Conservation (phyloP, 192 early-diverging fungal species). For the Chytriomyces sp. region DNA sequence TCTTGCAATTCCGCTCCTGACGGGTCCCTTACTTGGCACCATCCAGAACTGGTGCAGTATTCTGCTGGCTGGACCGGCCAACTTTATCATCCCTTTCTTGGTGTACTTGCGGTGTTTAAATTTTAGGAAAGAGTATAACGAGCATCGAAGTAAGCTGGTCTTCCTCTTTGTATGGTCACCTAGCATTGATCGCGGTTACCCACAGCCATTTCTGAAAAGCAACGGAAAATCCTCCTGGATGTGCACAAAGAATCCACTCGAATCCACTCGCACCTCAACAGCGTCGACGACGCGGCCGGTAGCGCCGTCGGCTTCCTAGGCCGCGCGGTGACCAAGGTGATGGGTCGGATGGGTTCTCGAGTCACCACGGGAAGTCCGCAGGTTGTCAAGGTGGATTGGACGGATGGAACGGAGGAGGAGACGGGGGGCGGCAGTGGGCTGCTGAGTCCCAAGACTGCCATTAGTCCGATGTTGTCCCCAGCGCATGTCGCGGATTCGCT, state of each 20-base stretch:
- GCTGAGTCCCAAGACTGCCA: too few relatives aligned
- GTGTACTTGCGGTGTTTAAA: constrained; percentile 54
- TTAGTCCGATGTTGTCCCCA: too few relatives aligned
- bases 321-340: constrained; percentile 4
- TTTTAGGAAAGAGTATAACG: constrained; percentile 52
- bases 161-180: neutral
- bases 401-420: too few relatives aligned
- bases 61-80: constrained; percentile 54
- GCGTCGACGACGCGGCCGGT: neutral
- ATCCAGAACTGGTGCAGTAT: constrained; percentile 56
- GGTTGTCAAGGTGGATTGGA: too few relatives aligned
- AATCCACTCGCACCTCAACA: neutral
- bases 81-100: constrained; percentile 59
- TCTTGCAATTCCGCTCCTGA: constrained; percentile 47
- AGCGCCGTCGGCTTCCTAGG: constrained; percentile 1
- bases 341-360: too few relatives aligned
- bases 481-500: too few relatives aligned
- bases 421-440: too few relatives aligned
- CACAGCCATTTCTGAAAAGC: constrained; percentile 22
- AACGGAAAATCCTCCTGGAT: constrained; percentile 47
- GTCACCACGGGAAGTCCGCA: too few relatives aligned
- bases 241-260: constrained; percentile 41
- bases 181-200: too few relatives aligned
- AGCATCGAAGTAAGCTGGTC: constrained; percentile 36
- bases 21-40: constrained; percentile 33